Evolutionary conservation across 2,329 filamentous ascomycete species (phyloP), one percentile per base, ranked within the genome.

Genomic region (Colletotrichum sp.): DNA sequence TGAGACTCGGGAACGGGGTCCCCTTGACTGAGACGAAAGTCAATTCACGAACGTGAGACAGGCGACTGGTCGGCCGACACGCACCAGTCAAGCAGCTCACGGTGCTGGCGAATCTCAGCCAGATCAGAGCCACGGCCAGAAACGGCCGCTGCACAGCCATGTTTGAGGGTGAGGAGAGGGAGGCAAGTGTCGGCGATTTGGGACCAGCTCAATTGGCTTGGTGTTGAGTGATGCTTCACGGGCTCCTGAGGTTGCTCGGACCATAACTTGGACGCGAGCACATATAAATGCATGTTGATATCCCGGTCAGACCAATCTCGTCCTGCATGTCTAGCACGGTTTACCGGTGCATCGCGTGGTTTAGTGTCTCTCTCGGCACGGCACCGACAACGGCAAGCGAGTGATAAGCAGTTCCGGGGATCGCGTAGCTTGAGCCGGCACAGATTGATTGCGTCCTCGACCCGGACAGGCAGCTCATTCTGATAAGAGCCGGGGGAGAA

Each of bases 1-100:
- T 78, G 16, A 86, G 81, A 8, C 80, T 78, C 2, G 84, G 85
- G n/a, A 85, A 82, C 4, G 77, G 61, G 22, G 55, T 13, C 16
- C 66, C 39, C 62, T 71, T 75, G 16, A 77, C 75, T 75, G 32
- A 5, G 4, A 16, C 9, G 5, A 15, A 57, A 29, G 30, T 71
- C 22, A 77, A 52, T 61, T 62, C 15, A 25, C 34, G 52, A 22
- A 34, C 32, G 12, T 19, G 13, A 27, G 15, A 39, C 16, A 15
- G 6, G 25, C 15, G 22, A 44, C 15, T 13, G 32, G 11, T 8
- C 6, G 25, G 29, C 13, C 22, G 49, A 16, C 16, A 71, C 75
- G 5, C 57, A 77, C 75, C 66, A 29, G 71, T 77, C 8, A 57
- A 57, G 29, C 71, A 71, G 13, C n/a, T 64, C 4, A 27, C 75